A percentile compares a stretch with the other conserved stretches of the same genome.
Conservation (phyloP, 2,329 filamentous ascomycete genomes). For the Amesomyces nigricolor region DNA sequence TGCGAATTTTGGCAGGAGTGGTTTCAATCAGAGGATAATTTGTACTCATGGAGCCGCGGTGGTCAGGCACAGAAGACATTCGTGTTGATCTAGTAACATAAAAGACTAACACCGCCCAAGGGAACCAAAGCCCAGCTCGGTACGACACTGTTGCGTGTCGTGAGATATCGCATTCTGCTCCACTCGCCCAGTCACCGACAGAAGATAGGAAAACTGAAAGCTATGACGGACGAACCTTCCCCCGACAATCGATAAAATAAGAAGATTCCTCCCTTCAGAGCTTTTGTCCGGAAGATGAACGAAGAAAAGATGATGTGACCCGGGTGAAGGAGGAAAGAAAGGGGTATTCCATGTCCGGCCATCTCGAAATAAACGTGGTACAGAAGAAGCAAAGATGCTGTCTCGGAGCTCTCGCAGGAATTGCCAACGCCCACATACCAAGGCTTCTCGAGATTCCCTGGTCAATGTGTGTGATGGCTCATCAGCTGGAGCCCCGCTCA, state of each 20-base stretch:
- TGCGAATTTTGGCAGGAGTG: too few relatives aligned
- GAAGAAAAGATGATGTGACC: constrained; percentile 1
- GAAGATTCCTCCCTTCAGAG: constrained; percentile 1
- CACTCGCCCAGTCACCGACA: not conserved
- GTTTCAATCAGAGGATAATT: too few relatives aligned
- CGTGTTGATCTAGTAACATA: not conserved
- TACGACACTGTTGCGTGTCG: not conserved
- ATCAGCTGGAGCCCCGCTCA: not conserved
- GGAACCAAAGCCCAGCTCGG: not conserved
- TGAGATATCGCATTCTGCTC: constrained; percentile 4
- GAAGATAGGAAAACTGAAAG: constrained; percentile 2
- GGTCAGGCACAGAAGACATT: not conserved
- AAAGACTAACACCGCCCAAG: not conserved
- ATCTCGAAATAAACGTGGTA: constrained; percentile 21
- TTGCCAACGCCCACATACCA: constrained; percentile 4
- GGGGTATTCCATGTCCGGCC: constrained; percentile 23
- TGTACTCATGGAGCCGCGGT: not conserved
- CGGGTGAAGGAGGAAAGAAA: constrained; percentile 9
- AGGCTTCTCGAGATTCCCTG: not conserved
- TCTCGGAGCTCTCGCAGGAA: constrained; percentile 4
- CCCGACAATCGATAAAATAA: constrained; percentile 1
- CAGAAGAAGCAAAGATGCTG: constrained; percentile 14
- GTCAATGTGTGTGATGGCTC: not conserved
- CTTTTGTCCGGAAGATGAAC: constrained; percentile 18
- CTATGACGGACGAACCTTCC: not conserved